Percentiles rank a stretch among this genome's conserved stretches.
Conservation (phyloP, 2,329 filamentous ascomycete species). For the Botrytis porri region DNA sequence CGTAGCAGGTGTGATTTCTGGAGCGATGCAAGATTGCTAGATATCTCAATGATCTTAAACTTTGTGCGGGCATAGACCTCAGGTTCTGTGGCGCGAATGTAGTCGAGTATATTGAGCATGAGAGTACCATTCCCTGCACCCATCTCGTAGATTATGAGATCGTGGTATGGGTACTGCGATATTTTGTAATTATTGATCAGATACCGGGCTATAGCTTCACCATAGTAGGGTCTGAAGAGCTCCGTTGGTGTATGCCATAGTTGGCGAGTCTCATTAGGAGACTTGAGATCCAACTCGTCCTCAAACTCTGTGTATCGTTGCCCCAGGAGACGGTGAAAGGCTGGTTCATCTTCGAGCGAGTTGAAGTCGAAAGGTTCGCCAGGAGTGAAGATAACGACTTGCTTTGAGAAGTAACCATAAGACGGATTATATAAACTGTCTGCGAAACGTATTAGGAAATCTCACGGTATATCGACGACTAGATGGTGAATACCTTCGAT, state of each 20-base stretch:
- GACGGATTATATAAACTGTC: conserved; percentile 92
- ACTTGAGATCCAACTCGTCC: conserved; percentile 72
- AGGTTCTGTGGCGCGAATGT: conserved; percentile 84
- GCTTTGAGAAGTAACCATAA: conserved; percentile 95
- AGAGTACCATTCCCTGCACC: conserved; percentile 94
- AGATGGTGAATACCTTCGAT: conserved; percentile 68
- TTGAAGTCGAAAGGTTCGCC: conserved; percentile 90
- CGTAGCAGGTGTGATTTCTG: conserved; percentile 70
- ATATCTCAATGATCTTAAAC: conserved; percentile 96
- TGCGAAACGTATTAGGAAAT: conserved; percentile 41
- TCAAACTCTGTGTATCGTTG: conserved; percentile 87
- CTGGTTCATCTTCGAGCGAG: conserved; percentile 74
- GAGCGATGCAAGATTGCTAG: conserved; percentile 70
- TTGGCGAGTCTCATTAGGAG: conserved; percentile 71
- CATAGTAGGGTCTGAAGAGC: conserved; percentile 93
- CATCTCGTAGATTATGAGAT: conserved; percentile 98
- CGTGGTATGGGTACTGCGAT: conserved; percentile 90
- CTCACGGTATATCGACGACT: neutral
- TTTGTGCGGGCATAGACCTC: conserved; percentile 92
- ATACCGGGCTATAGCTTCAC: conserved; percentile 94
- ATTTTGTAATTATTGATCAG: conserved; percentile 95
- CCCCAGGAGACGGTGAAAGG: conserved; percentile 75
- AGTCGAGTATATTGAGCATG: conserved; percentile 97
- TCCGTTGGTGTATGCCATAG: conserved; percentile 98
- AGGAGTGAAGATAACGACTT: conserved; percentile 92